These are phyloP conservation scores for Cercospora brassicicola DNA, from an alignment of 2,329 filamentous ascomycete genomes.

Conservation along the genomic window DNA sequence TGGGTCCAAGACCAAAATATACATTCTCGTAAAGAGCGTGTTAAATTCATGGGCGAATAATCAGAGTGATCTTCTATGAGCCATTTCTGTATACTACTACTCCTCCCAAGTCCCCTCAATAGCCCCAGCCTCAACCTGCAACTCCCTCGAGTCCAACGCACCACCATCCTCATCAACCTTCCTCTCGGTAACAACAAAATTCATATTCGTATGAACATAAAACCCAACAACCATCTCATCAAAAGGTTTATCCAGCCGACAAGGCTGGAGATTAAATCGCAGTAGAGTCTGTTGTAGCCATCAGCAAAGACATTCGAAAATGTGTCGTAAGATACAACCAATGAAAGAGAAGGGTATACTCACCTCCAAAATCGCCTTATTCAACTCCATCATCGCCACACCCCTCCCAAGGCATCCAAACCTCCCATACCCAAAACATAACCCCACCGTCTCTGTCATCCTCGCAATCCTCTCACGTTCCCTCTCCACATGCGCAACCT, in stretches of 20 bases:
- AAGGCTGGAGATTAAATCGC: constrained; percentile 42
- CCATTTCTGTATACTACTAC: too few relatives aligned
- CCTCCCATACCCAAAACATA: constrained; percentile 41
- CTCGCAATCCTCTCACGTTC: constrained; percentile 33
- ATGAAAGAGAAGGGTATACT: not conserved
- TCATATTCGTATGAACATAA: constrained; percentile 42
- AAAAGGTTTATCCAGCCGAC: constrained; percentile 41
- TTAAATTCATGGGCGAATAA: too few relatives aligned
- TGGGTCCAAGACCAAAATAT: too few relatives aligned
- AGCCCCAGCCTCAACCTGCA: constrained; percentile 21
- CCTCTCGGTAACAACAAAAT: constrained; percentile 40
- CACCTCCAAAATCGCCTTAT: constrained; percentile 43
- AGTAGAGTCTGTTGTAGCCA: constrained; percentile 32
- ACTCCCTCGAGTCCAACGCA: not conserved
- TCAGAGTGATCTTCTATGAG: too few relatives aligned
- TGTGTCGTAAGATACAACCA: too few relatives aligned
- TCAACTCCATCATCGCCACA: constrained; percentile 43
- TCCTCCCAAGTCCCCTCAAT: constrained; percentile 25
- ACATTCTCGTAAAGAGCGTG: too few relatives aligned
- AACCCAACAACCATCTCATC: constrained; percentile 42
- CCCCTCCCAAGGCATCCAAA: constrained; percentile 43
- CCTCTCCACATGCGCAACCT: constrained; percentile 11
- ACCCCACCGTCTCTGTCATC: constrained; percentile 41
- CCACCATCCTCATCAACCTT: constrained; percentile 4
- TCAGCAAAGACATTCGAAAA: too few relatives aligned